Percentiles rank a stretch among this genome's conserved stretches.
These are phyloP conservation scores for Fusarium temperatum DNA, from an alignment of 2,329 filamentous ascomycete species.

Conservation along the genomic window DNA sequence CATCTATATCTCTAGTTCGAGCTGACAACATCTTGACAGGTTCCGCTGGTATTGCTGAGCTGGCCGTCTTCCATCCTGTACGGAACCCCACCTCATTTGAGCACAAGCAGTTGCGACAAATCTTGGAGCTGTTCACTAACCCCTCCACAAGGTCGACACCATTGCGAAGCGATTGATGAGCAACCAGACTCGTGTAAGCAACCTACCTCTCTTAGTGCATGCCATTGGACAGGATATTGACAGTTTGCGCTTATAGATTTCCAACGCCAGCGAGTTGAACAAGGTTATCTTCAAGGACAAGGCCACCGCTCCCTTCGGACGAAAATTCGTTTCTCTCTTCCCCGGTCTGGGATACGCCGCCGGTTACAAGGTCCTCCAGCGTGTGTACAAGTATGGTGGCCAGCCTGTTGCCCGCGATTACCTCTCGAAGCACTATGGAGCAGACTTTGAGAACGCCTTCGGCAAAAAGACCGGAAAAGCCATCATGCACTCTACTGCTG, in stretches of 20 bases:
- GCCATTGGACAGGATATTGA: slow-evolving; percentile 23
- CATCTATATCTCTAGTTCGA: not conserved
- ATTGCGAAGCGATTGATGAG: slow-evolving; percentile 99
- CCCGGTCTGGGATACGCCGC: slow-evolving; percentile 97
- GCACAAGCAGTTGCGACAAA: not conserved
- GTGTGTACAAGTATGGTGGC: slow-evolving; percentile 98
- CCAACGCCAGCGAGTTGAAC: slow-evolving; percentile 72
- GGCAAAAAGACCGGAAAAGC: slow-evolving; percentile 98
- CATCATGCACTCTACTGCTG: slow-evolving; percentile 95
- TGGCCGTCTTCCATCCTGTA: slow-evolving; percentile 92
- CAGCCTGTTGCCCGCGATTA: slow-evolving; percentile 96
- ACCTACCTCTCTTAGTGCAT: slow-evolving; percentile 45
- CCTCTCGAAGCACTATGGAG: slow-evolving; percentile 80
- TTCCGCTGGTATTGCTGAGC: slow-evolving; percentile 90
- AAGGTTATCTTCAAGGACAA: slow-evolving; percentile 93
- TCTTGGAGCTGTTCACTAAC: slow-evolving; percentile 31
- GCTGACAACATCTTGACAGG: slow-evolving; percentile 62
- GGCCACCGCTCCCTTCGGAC: slow-evolving; percentile 72
- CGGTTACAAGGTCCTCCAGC: slow-evolving; percentile 96
- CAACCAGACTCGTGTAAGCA: slow-evolving; percentile 77
- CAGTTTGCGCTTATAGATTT: slow-evolving; percentile 41
- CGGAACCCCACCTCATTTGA: slow-evolving; percentile 41
- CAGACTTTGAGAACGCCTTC: slow-evolving; percentile 86
- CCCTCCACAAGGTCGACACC: slow-evolving; percentile 79
- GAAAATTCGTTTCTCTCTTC: slow-evolving; percentile 95